Evolutionary conservation across 2,329 filamentous ascomycete species (phyloP).

Genomic region (Penicillium sp.): DNA sequence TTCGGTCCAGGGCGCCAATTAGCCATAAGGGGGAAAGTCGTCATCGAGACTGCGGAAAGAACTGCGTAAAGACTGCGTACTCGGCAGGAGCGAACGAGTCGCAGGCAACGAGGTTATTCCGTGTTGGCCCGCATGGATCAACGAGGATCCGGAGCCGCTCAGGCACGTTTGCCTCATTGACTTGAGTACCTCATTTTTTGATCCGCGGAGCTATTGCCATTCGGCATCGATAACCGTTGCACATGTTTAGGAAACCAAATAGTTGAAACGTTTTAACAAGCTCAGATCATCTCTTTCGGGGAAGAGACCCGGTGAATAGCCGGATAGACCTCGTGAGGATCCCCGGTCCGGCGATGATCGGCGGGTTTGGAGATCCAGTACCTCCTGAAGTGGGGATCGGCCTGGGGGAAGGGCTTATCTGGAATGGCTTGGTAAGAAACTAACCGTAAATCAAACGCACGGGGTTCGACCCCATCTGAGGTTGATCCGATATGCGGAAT

Average conservation of each 20-base stretch:
- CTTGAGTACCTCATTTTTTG: neutral
- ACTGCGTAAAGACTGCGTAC: too few relatives aligned
- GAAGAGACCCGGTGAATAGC: slow-evolving; percentile 11
- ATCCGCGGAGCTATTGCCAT: neutral
- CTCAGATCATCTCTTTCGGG: slow-evolving; percentile 17
- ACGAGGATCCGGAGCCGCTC: neutral
- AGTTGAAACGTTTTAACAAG: slow-evolving; percentile 17
- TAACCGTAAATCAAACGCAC: neutral
- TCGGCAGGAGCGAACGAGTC: neutral
- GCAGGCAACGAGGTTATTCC: neutral
- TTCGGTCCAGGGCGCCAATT: slow-evolving; percentile 5
- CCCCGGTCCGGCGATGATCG: slow-evolving; percentile 16
- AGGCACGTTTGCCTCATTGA: neutral
- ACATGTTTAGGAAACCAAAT: slow-evolving; percentile 4
- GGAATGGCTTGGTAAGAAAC: neutral
- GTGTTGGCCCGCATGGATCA: neutral
- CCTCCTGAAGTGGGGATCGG: neutral
- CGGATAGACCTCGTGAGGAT: slow-evolving; percentile 7
- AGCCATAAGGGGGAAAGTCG: neutral
- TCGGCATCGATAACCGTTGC: neutral
- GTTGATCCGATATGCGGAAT: neutral
- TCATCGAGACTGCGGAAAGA: neutral
- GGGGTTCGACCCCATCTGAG: slow-evolving; percentile 2
- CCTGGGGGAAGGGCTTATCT: slow-evolving; percentile 4
- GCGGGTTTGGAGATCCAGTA: slow-evolving; percentile 9